phyloP scores from a whole-genome alignment of 148 eudicot genomes.

The Silene conica region DNA sequence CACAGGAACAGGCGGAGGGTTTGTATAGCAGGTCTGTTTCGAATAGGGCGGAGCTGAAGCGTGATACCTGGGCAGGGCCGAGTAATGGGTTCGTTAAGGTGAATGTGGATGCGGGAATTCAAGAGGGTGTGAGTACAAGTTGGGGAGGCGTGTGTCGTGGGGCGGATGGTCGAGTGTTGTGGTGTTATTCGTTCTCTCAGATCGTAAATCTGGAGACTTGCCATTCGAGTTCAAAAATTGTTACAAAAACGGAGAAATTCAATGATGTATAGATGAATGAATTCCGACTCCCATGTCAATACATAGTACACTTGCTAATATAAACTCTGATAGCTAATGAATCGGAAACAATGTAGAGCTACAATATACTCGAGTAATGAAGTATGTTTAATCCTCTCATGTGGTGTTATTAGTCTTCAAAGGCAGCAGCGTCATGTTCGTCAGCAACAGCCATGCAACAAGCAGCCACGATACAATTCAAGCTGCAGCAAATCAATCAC shows the following conservation, averaged over 20 bases:
- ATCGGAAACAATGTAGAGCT: not conserved
- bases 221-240: not conserved
- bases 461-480: not conserved
- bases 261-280: not conserved
- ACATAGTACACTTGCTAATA: not conserved
- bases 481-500: not conserved
- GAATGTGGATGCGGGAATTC: too few species aligned
- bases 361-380: not conserved
- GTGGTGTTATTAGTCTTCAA: not conserved
- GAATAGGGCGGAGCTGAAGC: too few species aligned
- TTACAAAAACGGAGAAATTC: not conserved
- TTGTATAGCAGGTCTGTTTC: too few species aligned
- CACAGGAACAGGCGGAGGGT: too few species aligned
- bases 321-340: not conserved
- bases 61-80: too few species aligned
- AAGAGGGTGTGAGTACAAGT: too few species aligned
- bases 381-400: not conserved
- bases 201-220: too few species aligned
- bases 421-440: not conserved
- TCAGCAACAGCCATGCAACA: not conserved
- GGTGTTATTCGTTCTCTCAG: too few species aligned
- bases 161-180: too few species aligned
- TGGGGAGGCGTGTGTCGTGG: too few species aligned
- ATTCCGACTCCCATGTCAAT: too few species aligned
- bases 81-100: too few species aligned